Evolutionary conservation across 2,329 filamentous ascomycete species (phyloP).

Genomic region (Trichoderma lentiforme): DNA sequence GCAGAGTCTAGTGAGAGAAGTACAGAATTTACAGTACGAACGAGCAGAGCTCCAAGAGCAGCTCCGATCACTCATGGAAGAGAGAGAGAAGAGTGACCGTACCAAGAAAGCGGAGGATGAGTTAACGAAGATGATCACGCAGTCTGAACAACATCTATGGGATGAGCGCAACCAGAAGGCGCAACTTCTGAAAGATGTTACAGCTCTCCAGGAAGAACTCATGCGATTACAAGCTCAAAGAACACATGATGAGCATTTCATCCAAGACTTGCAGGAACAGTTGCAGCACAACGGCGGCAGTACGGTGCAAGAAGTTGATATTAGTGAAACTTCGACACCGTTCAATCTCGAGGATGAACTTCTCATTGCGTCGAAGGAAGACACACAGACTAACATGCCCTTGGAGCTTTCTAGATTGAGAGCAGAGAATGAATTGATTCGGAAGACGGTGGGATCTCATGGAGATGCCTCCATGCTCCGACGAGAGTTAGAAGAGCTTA

Average conservation of each 20-base stretch:
- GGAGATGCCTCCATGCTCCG: constrained; percentile 54
- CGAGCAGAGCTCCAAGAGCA: constrained; percentile 52
- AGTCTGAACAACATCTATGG: constrained; percentile 42
- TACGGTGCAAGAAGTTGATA: constrained; percentile 22
- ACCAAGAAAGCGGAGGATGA: constrained; percentile 39
- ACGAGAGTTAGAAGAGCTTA: constrained; percentile 54
- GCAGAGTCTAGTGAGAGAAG: constrained; percentile 53
- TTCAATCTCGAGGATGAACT: constrained; percentile 60
- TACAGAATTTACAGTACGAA: constrained; percentile 53
- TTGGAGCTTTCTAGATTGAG: constrained; percentile 57
- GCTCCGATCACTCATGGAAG: constrained; percentile 36
- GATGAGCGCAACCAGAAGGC: constrained; percentile 45
- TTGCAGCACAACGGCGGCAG: constrained; percentile 38
- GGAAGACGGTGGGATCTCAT: constrained; percentile 51
- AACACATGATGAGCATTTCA: constrained; percentile 50
- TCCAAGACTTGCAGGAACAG: constrained; percentile 60
- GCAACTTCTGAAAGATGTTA: constrained; percentile 44
- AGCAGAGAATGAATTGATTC: constrained; percentile 59
- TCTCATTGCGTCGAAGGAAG: constrained; percentile 44
- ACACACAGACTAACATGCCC: constrained; percentile 39
- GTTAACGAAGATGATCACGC: constrained; percentile 40
- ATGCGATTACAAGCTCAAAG: constrained; percentile 46
- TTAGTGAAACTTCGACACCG: constrained; percentile 21
- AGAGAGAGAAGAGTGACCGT: constrained; percentile 34
- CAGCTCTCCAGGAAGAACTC: constrained; percentile 46